Evolutionary conservation across 108 stramenopile genomes (phyloP), one percentile per base, ranked within the genome.

Genomic region (Cyclotella baltica): DNA sequence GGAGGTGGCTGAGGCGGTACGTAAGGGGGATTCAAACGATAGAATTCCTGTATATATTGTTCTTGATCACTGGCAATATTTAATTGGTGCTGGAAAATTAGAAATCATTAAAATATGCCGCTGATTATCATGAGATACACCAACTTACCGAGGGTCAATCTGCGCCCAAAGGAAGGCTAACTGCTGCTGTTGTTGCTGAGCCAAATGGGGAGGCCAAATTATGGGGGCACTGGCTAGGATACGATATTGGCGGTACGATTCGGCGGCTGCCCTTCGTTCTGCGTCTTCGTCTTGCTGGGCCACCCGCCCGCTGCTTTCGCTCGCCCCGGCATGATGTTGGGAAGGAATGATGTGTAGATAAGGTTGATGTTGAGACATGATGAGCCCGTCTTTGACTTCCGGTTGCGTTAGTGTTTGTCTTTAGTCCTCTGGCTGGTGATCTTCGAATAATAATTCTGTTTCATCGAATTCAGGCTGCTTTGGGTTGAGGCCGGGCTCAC

Each of bases 191-290:
- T 57, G 55, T 23, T 25, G 55, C 27, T 57, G 25, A 25, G 55
- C 55, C 55, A 57, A 22, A 25, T 57, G 18, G 13, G 27, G 55
- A 1, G 55, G 55, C 23, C 27, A 28, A 57, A 57, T 6, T 11
- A 57, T 25, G 22, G 55, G 55, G 55, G 55, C 55, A 25, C 55
- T 29, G 3, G 55, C 55, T 15, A 57, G 55, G 22, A 57, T 25
- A 25, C 55, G 55, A 57, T 57, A 57, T 29, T 57, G 55, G 15
- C 55, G 55, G 55, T 57, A 57, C 27, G 27, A 57, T 57, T 57
- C 55, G 23, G 55, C 55, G 3, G 55, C 55, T 1, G 47, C 47
- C 47, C 47, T 2, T 48, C 47, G 47, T 6, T 48, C 6, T 16
- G n/a, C 47, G 2, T 48, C 4, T 48, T 48, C 47, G 1, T 48